These are phyloP conservation scores for Hortaea sp. DNA, from an alignment of 2,329 filamentous ascomycete species.

Conservation along the genomic window DNA sequence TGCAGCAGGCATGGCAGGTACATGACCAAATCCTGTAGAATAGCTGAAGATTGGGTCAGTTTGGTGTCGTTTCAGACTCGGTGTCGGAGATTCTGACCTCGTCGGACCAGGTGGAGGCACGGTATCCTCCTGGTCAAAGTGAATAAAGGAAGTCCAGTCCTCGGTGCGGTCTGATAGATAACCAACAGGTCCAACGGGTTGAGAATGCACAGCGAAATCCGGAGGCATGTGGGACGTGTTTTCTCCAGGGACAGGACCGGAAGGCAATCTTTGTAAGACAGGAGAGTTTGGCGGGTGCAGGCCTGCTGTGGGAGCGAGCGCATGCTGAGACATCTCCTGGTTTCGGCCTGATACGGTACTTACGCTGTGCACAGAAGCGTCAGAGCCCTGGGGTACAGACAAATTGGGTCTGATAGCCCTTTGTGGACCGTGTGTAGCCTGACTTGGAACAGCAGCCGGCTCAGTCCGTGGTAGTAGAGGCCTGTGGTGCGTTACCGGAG, in stretches of 20 bases:
- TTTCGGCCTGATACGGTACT: constrained; percentile 5
- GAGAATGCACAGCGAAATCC: not conserved
- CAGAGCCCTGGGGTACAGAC: constrained; percentile 4
- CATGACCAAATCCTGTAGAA: not conserved
- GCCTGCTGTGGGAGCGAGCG: not conserved
- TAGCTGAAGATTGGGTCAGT: constrained; percentile 7
- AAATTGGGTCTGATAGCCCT: constrained; percentile 5
- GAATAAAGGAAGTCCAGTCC: constrained; percentile 19
- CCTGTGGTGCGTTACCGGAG: constrained; percentile 6
- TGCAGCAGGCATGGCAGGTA: not conserved
- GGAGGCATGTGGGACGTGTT: not conserved
- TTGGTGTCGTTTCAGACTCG: not conserved
- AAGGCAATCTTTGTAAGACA: not conserved
- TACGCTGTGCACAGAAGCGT: constrained; percentile 6
- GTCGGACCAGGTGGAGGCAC: constrained; percentile 2
- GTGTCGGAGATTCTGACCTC: constrained; percentile 15
- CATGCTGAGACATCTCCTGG: not conserved
- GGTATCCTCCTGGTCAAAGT: constrained; percentile 19
- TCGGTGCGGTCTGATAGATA: constrained; percentile 5
- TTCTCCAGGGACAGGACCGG: not conserved
- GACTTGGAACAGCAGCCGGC: constrained; percentile 2
- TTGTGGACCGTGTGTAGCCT: constrained; percentile 5
- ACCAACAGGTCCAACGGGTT: constrained; percentile 2
- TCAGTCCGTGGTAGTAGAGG: constrained; percentile 17
- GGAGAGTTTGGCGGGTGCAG: not conserved